Evolutionary conservation across 306 rosid species (phyloP).

Genomic region (Luffa acutangula): DNA sequence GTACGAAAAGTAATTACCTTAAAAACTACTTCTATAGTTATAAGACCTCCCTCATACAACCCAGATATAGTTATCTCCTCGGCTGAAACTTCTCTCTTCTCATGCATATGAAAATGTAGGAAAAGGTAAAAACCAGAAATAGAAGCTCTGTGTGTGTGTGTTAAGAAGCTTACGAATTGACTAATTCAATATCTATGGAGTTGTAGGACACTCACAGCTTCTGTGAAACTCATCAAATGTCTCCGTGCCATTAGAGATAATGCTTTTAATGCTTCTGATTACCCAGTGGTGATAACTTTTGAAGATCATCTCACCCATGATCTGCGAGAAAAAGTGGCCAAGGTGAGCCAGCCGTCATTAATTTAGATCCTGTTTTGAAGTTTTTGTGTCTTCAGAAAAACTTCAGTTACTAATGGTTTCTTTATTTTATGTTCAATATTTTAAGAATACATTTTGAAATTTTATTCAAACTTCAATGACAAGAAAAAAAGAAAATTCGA

Average conservation of each 20-base stretch:
- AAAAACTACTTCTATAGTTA: background rate
- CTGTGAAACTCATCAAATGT: conserved; percentile 59
- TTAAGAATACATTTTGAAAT: background rate
- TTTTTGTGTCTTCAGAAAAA: background rate
- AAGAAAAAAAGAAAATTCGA: too few species aligned
- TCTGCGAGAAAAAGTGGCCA: conserved; percentile 67
- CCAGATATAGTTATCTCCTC: background rate
- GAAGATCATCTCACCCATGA: conserved; percentile 62
- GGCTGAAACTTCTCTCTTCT: too few species aligned
- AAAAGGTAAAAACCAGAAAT: background rate
- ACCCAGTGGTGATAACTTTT: conserved; percentile 78
- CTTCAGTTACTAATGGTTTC: background rate
- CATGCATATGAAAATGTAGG: background rate
- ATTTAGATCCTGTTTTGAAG: background rate
- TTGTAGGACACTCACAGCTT: conserved; percentile 54
- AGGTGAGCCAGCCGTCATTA: conserved; percentile 26
- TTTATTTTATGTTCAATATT: background rate
- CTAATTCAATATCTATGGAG: conserved; percentile 12
- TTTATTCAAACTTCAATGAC: background rate
- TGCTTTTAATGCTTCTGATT: conserved; percentile 60
- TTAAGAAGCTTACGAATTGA: background rate
- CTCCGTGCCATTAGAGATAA: conserved; percentile 44
- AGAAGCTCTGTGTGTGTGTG: background rate
- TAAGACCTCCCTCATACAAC: background rate
- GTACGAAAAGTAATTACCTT: background rate